A percentile compares a stretch with the other conserved stretches of the same genome.
Evolutionary conservation across 2,329 filamentous ascomycete species (phyloP).

Genomic region (Ceratocystis ficicola): DNA sequence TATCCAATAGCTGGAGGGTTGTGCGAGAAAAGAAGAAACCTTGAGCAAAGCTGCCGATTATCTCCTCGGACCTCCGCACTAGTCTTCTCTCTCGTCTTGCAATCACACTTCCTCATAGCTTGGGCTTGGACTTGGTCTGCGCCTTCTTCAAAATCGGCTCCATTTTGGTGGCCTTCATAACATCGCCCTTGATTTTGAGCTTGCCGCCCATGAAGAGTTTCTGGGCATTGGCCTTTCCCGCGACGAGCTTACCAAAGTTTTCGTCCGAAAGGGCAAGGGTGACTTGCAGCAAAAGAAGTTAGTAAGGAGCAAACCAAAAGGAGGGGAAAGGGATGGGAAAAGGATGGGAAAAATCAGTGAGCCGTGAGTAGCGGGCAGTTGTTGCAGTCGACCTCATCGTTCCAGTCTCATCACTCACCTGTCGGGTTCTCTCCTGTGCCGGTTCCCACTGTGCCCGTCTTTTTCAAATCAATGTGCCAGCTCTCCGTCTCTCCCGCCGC

Average conservation of each 20-base stretch:
- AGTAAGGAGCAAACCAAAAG: background rate
- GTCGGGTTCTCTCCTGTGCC: constrained; percentile 71
- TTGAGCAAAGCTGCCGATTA: background rate
- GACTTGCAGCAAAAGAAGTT: constrained; percentile 40
- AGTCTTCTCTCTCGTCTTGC: background rate
- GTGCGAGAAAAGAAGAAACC: background rate
- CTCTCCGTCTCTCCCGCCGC: constrained; percentile 60
- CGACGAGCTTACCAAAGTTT: constrained; percentile 73
- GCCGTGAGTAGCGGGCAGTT: too few species aligned
- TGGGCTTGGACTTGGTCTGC: constrained; percentile 69
- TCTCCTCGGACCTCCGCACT: background rate
- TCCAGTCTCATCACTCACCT: constrained; percentile 42
- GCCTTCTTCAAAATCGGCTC: constrained; percentile 86
- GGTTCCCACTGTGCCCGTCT: constrained; percentile 68
- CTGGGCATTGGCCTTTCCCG: constrained; percentile 87
- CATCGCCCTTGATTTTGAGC: constrained; percentile 93
- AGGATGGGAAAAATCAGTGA: background rate
- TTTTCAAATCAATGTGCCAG: constrained; percentile 95
- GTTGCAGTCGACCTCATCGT: background rate
- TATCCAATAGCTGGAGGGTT: too few species aligned
- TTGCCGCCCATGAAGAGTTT: constrained; percentile 96
- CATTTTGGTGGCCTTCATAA: constrained; percentile 98
- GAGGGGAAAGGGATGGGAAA: background rate
- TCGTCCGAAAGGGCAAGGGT: constrained; percentile 74
- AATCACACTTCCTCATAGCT: constrained; percentile 48